Base-by-base conservation (phyloP, 129 eudicot species). In the Pulicaria dysenterica region DNA sequence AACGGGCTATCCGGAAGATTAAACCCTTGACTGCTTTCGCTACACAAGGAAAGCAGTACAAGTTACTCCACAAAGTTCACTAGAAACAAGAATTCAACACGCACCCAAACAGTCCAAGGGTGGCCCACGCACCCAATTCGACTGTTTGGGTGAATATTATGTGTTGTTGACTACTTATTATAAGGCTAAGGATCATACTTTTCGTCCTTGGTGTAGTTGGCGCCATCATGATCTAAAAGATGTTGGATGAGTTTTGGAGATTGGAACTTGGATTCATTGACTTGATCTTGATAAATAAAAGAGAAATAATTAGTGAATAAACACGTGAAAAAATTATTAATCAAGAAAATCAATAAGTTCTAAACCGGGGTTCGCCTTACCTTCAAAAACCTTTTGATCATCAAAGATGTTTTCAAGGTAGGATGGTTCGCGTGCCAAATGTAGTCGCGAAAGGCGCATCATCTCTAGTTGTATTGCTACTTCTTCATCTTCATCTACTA, bases 1-100 rank as follows among this genome's bases (percentile, higher is more conserved):
- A 84, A 89, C 38, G 92, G 92, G 81, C 83, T 86, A 74, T 89
- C 96, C 11, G 96, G 96, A 41, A 86, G 92, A 75, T 78, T 58
- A 42, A 78, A 59, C 68, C 86, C 83, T n/a, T 78, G 83, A 69
- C 55, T 49, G 74, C 80, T 77, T 53, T 78, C 82, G 9, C 82
- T 78, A 70, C 72, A 53, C 31, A 34, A 2, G 34, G 1, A 70
- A 51, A 62, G 5, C 58, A 44, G 6, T 11, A 63, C 51, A 42
- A 12, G 43, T 78, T 70, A 78, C 42, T 53, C 24, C 7, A 77
- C 62, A 61, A 15, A 44, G 70, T 62, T 51, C 19, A 40, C 50
- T 34, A 41, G 14, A 59, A 78, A 58, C 67, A 50, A 69, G 10
- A 71, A 17, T 11, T 7, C 41, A 55, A 44, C 57, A 51, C 5